Percentiles rank a stretch among this genome's conserved stretches.
phyloP scores from a whole-genome alignment of 140 eudicot genomes.

The Oenanthe javanica region DNA sequence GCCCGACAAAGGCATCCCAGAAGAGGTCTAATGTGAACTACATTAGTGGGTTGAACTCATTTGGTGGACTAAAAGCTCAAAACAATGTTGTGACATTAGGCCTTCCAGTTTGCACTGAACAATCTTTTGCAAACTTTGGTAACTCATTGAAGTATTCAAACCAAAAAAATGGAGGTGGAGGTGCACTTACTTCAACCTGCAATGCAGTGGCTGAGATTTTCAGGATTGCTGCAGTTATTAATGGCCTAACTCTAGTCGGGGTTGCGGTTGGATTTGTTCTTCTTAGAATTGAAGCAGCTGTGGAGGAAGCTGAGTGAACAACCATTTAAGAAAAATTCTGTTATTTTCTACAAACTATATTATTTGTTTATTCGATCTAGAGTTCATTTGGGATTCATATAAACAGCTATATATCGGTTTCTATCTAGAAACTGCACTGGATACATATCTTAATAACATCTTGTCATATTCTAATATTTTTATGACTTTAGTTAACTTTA shows the following conservation, averaged over 20 bases:
- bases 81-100: constrained; percentile 52
- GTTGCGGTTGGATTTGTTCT: constrained; percentile 88
- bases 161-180: constrained; percentile 23
- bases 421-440: constrained; percentile 18
- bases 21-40: constrained; percentile 40
- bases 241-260: constrained; percentile 66
- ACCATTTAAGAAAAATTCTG: constrained; percentile 3
- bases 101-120: constrained; percentile 49
- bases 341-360: constrained; percentile 10
- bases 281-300: constrained; percentile 65
- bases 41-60: constrained; percentile 69
- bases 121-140: constrained; percentile 58
- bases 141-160: constrained; percentile 36
- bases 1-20: constrained; percentile 18
- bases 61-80: constrained; percentile 68
- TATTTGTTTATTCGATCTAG: constrained; percentile 33
- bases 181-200: constrained; percentile 58
- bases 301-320: constrained; percentile 67
- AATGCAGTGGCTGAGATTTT: constrained; percentile 68
- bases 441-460: constrained; percentile 1
- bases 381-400: constrained; percentile 22
- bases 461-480: background rate
- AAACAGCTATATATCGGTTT: constrained; percentile 7
- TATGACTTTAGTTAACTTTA: background rate
- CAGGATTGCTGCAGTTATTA: constrained; percentile 69